These are phyloP conservation scores for Paecilomyces dactylethromorphus DNA, from an alignment of 2,329 filamentous ascomycete species.

Conservation along the genomic window DNA sequence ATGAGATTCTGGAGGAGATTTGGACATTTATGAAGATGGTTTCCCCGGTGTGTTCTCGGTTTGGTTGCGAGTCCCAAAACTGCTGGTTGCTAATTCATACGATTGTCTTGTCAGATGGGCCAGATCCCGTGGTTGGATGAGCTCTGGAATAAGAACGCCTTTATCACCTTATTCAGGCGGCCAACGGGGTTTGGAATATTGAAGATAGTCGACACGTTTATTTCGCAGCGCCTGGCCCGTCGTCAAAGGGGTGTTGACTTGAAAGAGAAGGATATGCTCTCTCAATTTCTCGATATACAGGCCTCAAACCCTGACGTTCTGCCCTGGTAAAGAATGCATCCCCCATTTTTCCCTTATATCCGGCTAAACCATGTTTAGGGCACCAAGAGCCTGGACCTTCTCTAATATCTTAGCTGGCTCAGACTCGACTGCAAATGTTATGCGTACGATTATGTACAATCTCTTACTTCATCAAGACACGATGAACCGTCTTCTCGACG, in stretches of 20 bases:
- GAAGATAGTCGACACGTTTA: no score
- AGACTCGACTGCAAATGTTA: slow-evolving; percentile 21
- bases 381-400: slow-evolving; percentile 22
- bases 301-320: slow-evolving; percentile 19
- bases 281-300: slow-evolving; percentile 8
- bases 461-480: slow-evolving; percentile 15
- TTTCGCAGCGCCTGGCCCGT: no score
- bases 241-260: no score
- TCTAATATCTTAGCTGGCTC: slow-evolving; percentile 27
- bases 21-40: slow-evolving; percentile 14
- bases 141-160: no score
- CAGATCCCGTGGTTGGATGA: no score
- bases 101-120: no score
- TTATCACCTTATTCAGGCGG: no score
- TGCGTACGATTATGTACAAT: slow-evolving; percentile 20
- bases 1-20: slow-evolving; percentile 17
- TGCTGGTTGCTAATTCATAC: neutral
- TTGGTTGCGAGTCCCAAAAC: neutral
- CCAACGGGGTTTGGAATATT: no score
- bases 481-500: neutral
- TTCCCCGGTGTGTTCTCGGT: slow-evolving; percentile 12
- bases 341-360: neutral
- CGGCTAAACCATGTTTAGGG: neutral
- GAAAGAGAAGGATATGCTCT: no score
- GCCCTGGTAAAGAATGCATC: slow-evolving; percentile 13